Base-by-base conservation (phyloP, 768 basidiomycete genomes). In the Royoungia palumana region DNA sequence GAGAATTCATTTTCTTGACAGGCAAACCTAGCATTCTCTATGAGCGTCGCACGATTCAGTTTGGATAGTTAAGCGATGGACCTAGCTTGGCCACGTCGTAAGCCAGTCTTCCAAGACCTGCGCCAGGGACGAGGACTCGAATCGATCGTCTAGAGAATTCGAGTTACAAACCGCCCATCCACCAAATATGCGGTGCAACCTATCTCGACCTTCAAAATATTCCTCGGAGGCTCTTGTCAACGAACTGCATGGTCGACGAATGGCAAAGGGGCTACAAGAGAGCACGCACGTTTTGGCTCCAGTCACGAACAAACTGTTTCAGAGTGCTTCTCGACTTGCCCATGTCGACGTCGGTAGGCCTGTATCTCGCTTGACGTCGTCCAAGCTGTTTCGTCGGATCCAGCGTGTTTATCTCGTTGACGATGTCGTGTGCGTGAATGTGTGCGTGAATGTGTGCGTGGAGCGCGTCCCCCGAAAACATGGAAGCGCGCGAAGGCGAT, bases 1-100 rank as follows among this genome's bases (percentile, higher is more conserved):
- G 90, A 93, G 64, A 96, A 96, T 67, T 98, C 94, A 63, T 96
- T 96, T 19, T 89, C 94, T 67, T 95, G 94, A 55, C 88, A 92
- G 1, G 87, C 70, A 93, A 97, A 4, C 94, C 94, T 93, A 40
- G 44, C 9, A 40, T 1, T 38, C 41, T 34, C 9, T 13, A 36
- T 54, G n/a, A 51, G 36, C 8, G n/a, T 19, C 13, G 6, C n/a
- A 4, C n/a, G n/a, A n/a, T 39, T 19, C 13, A 44, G 14, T 6
- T 4, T 3, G 30, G 19, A 46, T 13, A 40, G 43, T 40, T 35
- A 38, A 42, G 24, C 30, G 40, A 51, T 73, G 28, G 59, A 91
- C 92, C 94, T 46, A 86, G 73, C 27, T 77, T 80, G 6, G 92
- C 91, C 5, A 95, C 75, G 56, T 98, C 94, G 70, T 84, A 94